Base-by-base conservation (phyloP, 805 yeast species). In the Danielia oregonensis region DNA sequence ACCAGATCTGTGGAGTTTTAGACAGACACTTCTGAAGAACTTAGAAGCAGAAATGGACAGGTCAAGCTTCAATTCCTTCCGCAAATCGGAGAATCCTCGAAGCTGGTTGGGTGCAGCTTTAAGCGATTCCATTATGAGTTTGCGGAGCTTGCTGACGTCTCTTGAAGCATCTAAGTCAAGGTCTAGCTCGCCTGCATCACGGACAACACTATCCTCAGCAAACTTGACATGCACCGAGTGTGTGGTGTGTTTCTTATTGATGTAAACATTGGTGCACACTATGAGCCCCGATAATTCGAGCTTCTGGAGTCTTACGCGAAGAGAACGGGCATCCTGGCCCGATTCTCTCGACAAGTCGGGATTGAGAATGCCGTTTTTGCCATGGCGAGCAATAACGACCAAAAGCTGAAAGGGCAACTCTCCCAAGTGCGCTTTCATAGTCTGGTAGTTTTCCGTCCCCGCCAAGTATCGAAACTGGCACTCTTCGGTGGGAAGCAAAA, bases 281-380 rank as follows among this genome's bases (percentile, higher is more conserved):
- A 80, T 70, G 12, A 79, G 56, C 14, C 74, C 76, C 24, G 65
- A 52, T 6, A 66, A 73, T 37, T 69, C 75, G 13, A 83, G 58
- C 27, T 69, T 68, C 46, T 74, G 77, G 33, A 82, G 61, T 45
- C 93, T 66, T 1, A 77, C 65, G 0, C 88, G 78, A 26, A 82
- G 63, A 38, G 88, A 80, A 43, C 91, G 68, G 12, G 80, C 74
- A 48, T 83, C 93, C 55, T 83, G 93, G 6, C 74, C 74, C 0
- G 88, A 74, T 13, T 59, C 64, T 26, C 62, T 59, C 2, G 79
- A 73, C 38, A 83, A 61, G 17, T 75, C 77, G 19, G 76, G 60
- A 0, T 89, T 74, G 31, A 74, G 67, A 11, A 82, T 74, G 7
- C 93, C 93, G 1, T 55, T 47, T 0, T 65, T 58, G 16, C 78